A percentile compares a stretch with the other conserved stretches of the same genome.
Evolutionary conservation across 352 stramenopile genomes (phyloP).

Genomic region (Pythium graminicola): DNA sequence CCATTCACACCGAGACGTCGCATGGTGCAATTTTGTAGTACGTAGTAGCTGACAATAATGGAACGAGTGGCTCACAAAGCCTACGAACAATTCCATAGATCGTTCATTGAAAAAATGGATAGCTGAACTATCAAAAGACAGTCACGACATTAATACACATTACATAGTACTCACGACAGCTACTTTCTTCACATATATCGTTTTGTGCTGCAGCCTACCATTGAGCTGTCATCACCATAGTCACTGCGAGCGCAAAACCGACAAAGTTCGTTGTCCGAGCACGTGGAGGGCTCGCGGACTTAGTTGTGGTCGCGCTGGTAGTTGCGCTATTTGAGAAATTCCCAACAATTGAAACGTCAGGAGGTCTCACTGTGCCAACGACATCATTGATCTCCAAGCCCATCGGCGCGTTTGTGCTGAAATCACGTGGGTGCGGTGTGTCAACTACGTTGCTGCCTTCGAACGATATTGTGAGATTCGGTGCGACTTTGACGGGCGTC

Average conservation of each 20-base stretch:
- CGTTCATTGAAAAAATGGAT: too few species aligned
- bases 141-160: too few species aligned
- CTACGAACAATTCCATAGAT: too few species aligned
- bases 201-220: too few species aligned
- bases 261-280: neutral
- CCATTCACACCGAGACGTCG: too few species aligned
- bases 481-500: constrained; percentile 31
- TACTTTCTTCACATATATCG: too few species aligned
- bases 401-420: constrained; percentile 22
- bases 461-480: constrained; percentile 45
- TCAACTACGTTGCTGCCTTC: constrained; percentile 10
- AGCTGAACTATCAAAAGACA: too few species aligned
- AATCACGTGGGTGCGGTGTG: constrained; percentile 4
- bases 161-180: too few species aligned
- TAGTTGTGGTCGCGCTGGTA: neutral
- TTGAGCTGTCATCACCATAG: neutral
- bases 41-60: too few species aligned
- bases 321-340: constrained; percentile 8
- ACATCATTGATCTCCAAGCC: constrained; percentile 14
- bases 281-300: neutral
- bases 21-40: too few species aligned
- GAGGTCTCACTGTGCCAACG: constrained; percentile 22
- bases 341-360: constrained; percentile 2
- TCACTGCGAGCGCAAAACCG: neutral
- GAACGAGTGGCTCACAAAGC: too few species aligned